Conservation (phyloP, 768 basidiomycete genomes). For the Mycena rebaudengoi region DNA sequence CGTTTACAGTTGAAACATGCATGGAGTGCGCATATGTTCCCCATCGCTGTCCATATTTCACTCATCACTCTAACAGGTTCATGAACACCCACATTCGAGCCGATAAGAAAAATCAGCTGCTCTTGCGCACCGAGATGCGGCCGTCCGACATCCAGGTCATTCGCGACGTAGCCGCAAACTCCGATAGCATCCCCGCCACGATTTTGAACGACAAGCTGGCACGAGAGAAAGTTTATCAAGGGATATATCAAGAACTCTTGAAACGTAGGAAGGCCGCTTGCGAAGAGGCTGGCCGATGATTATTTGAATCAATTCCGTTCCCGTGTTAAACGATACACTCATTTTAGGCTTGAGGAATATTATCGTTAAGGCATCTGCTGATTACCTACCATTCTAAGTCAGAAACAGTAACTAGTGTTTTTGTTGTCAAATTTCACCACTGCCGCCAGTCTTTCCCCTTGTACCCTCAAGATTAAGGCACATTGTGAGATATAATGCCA, state of each 20-base stretch:
- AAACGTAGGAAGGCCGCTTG: conserved; percentile 1
- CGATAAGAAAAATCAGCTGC: conserved; percentile 6
- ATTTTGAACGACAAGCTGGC: background rate
- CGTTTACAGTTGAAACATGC: background rate
- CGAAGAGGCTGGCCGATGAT: background rate
- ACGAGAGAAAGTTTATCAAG: background rate
- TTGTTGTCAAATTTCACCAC: too few relatives aligned
- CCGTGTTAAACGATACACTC: background rate
- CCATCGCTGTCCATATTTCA: background rate
- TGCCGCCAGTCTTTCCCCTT: too few relatives aligned
- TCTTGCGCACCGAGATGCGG: conserved; percentile 8
- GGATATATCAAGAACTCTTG: background rate
- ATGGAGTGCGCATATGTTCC: background rate
- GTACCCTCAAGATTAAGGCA: too few relatives aligned
- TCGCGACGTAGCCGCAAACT: background rate
- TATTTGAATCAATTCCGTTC: conserved; percentile 1
- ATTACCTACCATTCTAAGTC: too few relatives aligned
- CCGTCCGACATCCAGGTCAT: background rate
- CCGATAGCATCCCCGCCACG: background rate
- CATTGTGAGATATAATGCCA: too few relatives aligned
- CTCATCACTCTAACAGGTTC: background rate
- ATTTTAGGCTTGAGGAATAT: background rate
- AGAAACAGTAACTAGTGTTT: too few relatives aligned
- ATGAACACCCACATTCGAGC: conserved; percentile 2
- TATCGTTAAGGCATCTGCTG: too few relatives aligned